phyloP scores from a whole-genome alignment of 352 stramenopile genomes.

The Blastocystis sp. region DNA sequence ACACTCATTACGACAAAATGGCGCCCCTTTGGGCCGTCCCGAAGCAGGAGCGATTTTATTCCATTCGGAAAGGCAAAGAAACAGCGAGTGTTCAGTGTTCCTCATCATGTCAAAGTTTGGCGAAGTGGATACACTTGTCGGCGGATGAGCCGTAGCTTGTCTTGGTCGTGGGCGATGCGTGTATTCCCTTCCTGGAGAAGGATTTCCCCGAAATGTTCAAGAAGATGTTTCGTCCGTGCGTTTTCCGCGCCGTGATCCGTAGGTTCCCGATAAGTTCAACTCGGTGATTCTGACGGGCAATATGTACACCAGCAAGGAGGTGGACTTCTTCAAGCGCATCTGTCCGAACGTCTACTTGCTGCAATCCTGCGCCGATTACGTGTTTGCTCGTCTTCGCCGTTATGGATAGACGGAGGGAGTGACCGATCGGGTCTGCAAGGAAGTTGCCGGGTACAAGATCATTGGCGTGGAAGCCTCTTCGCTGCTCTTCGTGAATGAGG shows the following conservation, averaged over 20 bases:
- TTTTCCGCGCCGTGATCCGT: background rate
- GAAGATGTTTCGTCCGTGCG: constrained; percentile 47
- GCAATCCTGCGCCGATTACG: constrained; percentile 31
- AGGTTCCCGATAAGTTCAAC: constrained; percentile 68
- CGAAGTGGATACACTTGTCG: background rate
- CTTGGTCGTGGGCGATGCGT: constrained; percentile 44
- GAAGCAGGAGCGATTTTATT: background rate
- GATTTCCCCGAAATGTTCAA: constrained; percentile 50
- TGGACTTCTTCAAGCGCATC: constrained; percentile 36
- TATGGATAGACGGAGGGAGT: background rate
- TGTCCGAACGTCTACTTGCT: constrained; percentile 16
- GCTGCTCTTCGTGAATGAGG: background rate
- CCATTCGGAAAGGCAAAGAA: constrained; percentile 13
- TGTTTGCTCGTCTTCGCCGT: background rate
- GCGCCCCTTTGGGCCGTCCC: background rate
- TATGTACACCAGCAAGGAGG: constrained; percentile 23
- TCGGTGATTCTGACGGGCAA: constrained; percentile 37
- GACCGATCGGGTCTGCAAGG: background rate
- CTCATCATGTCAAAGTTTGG: constrained; percentile 65
- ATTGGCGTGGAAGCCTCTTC: background rate
- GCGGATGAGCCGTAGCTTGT: constrained; percentile 35
- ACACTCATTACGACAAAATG: constrained; percentile 18
- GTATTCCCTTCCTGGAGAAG: constrained; percentile 43
- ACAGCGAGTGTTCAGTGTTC: constrained; percentile 14
- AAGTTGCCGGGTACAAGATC: constrained; percentile 42